Percentiles rank a stretch among this genome's conserved stretches.
Conservation (phyloP, 768 basidiomycete species). For the Leccinum subgranulosum region DNA sequence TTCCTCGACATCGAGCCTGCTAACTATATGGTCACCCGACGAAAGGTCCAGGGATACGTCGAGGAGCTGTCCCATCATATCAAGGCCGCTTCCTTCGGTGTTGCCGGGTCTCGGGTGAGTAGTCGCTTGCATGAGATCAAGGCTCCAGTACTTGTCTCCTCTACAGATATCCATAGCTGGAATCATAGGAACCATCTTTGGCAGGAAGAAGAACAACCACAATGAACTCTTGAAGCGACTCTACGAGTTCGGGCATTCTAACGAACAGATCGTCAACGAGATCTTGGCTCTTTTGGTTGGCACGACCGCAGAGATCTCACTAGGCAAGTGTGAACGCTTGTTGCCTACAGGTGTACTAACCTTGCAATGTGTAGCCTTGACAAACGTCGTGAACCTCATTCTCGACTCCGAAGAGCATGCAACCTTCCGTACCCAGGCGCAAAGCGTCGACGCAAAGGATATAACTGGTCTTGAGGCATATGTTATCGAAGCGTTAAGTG, state of each 20-base stretch:
- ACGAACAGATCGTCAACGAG: slow-evolving; percentile 64
- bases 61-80: slow-evolving; percentile 55
- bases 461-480: slow-evolving; percentile 49
- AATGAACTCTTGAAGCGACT: slow-evolving; percentile 57
- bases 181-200: slow-evolving; percentile 50
- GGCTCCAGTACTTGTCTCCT: background rate
- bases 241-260: slow-evolving; percentile 50
- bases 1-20: slow-evolving; percentile 70
- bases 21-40: slow-evolving; percentile 53
- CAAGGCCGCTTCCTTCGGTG: slow-evolving; percentile 45
- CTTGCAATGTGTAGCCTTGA: slow-evolving; percentile 42
- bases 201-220: slow-evolving; percentile 39
- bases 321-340: slow-evolving; percentile 42
- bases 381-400: slow-evolving; percentile 64
- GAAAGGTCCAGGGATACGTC: slow-evolving; percentile 50
- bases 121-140: background rate
- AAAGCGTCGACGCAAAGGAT: slow-evolving; percentile 31
- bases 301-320: slow-evolving; percentile 62
- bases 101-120: slow-evolving; percentile 43
- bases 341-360: background rate
- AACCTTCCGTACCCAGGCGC: slow-evolving; percentile 36
- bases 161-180: slow-evolving; percentile 33
- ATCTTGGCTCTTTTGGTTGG: slow-evolving; percentile 70
- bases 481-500: slow-evolving; percentile 68
- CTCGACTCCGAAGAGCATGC: slow-evolving; percentile 47